These are phyloP conservation scores for Aspergillus clavatus DNA, from an alignment of 2,329 filamentous ascomycete species.

Conservation along the genomic window DNA sequence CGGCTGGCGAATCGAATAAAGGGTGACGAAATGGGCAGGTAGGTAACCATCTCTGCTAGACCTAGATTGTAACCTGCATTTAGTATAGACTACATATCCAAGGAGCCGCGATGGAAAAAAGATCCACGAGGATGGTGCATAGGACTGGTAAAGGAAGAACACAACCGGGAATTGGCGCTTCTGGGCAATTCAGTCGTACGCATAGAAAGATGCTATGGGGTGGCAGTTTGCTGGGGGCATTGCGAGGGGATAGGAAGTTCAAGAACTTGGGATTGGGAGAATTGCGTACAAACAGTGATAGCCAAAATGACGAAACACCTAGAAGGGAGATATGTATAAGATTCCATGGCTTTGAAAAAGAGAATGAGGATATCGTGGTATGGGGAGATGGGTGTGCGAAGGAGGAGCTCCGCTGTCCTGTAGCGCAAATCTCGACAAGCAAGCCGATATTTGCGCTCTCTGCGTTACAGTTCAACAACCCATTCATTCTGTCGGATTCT, in stretches of 20 bases:
- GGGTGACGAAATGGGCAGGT: constrained; percentile 44
- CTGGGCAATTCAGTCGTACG: constrained; percentile 1
- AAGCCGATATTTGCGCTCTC: neutral
- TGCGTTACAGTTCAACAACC: neutral
- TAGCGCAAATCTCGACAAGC: neutral
- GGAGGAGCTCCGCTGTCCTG: neutral
- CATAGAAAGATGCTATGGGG: constrained; percentile 7
- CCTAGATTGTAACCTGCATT: constrained; percentile 26
- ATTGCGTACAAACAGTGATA: constrained; percentile 42
- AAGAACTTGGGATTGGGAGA: constrained; percentile 3
- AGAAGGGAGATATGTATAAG: constrained; percentile 30
- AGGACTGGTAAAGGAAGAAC: constrained; percentile 1
- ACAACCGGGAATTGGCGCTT: constrained; percentile 13
- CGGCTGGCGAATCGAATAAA: constrained; percentile 46
- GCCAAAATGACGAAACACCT: constrained; percentile 44
- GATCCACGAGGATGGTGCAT: neutral
- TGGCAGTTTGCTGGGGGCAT: constrained; percentile 7
- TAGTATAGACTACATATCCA: constrained; percentile 16
- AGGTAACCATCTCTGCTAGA: constrained; percentile 50
- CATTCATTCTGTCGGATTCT: neutral
- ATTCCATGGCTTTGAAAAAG: constrained; percentile 16
- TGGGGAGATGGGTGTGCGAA: constrained; percentile 6
- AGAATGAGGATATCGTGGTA: too few species aligned
- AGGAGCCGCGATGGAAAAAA: neutral
- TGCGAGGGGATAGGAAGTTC: constrained; percentile 5